Evolutionary conservation across 2,329 filamentous ascomycete species (phyloP), one percentile per base, ranked within the genome.

Genomic region (Paecilomyces dactylethromorphus): DNA sequence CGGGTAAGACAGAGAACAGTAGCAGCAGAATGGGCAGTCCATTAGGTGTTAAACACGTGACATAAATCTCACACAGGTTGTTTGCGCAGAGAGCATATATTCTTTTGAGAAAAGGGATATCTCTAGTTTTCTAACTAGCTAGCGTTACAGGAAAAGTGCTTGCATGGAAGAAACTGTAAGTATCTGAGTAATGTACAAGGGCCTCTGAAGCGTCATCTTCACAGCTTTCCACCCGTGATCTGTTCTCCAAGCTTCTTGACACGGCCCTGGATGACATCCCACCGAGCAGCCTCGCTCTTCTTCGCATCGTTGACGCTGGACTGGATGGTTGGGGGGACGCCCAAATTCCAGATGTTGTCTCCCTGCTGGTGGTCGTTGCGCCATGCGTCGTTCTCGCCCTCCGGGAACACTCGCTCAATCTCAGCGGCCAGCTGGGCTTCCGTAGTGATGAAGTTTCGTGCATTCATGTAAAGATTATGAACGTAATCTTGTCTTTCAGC

Each of bases 381-480:
- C 72, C 72, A 77, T 49, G 70, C 74, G 24, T 68, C 65, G 61
- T 76, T 76, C 76, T 72, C 75, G 62, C 84, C 81, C 26, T 86
- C 84, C 15, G 85, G 82, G 76, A 97, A 99, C n/a, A 88, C 81
- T 62, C 81, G 77, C 22, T 95, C 88, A 58, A 97, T 87, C 64
- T 86, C 83, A 15, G 80, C 79, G 65, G 89, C 83, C 33, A 99
- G 83, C 72, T 96, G 88, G 55, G 82, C 78, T 72, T 96, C 92
- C 24, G 83, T 87, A 18, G 91, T 87, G 70, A 99, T 97, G 77
- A 97, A 99, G 45, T 85, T 80, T 26, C 89, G 84, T 4, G 94
- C 92, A 66, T 92, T 89, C 78, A 94, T 89, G 77, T 99, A 99
- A 12, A 99, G 83, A 59, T 90, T 87, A 75, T 96, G 91, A 31